A percentile compares a stretch with the other conserved stretches of the same genome.
Evolutionary conservation across 2,329 filamentous ascomycete species (phyloP).

Genomic region (Juglanconis oblonga): DNA sequence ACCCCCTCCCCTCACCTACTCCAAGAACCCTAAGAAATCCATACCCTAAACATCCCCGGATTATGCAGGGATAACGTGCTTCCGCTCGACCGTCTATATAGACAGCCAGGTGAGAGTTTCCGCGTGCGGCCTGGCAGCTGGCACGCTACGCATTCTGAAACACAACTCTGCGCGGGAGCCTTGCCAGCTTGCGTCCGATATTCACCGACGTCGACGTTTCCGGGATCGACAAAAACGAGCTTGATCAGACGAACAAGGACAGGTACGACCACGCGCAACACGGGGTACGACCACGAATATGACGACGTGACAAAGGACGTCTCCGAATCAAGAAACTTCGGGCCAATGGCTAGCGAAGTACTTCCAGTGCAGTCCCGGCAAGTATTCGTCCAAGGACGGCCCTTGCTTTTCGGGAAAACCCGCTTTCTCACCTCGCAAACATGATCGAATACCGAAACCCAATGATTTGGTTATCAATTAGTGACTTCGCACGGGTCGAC

Average conservation of each 20-base stretch:
- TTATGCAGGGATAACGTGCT: not conserved
- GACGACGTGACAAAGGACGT: not conserved
- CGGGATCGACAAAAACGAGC: not conserved
- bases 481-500: not conserved
- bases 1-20: slow-evolving; percentile 52
- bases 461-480: not conserved
- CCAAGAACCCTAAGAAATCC: not conserved
- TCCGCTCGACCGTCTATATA: not conserved
- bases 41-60: not conserved
- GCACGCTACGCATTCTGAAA: not conserved
- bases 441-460: not conserved
- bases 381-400: not conserved
- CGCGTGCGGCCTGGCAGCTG: too few species aligned
- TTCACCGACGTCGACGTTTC: not conserved
- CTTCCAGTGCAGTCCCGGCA: not conserved
- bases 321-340: not conserved
- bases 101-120: too few species aligned
- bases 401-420: not conserved
- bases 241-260: too few species aligned
- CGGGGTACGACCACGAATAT: not conserved
- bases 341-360: not conserved
- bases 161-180: not conserved
- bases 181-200: not conserved
- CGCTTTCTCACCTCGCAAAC: not conserved
- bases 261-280: not conserved